Conservation (phyloP, 2,329 filamentous ascomycete genomes). For the Stemphylium lycopersici region DNA sequence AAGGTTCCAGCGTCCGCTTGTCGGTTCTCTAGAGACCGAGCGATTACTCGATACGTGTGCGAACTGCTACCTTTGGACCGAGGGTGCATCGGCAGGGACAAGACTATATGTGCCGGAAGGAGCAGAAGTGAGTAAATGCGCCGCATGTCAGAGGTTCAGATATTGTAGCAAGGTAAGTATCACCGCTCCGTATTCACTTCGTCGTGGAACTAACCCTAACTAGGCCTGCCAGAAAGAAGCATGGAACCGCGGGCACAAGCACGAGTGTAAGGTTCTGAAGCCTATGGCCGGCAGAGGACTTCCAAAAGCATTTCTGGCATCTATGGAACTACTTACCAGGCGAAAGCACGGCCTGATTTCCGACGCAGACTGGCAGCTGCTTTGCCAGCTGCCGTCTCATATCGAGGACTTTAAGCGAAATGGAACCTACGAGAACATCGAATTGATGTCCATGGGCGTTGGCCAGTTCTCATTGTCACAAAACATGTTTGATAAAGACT, state of each 20-base stretch:
- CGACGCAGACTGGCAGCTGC: slow-evolving; percentile 51
- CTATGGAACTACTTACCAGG: slow-evolving; percentile 60
- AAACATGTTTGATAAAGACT: slow-evolving; percentile 48
- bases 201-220: slow-evolving; percentile 5
- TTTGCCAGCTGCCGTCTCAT: slow-evolving; percentile 57
- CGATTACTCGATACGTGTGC: slow-evolving; percentile 63
- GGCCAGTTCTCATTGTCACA: slow-evolving; percentile 59
- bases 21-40: slow-evolving; percentile 60
- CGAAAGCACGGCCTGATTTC: slow-evolving; percentile 47
- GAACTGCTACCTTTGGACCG: slow-evolving; percentile 59
- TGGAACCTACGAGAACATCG: slow-evolving; percentile 54
- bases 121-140: slow-evolving; percentile 59
- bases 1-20: slow-evolving; percentile 57
- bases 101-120: slow-evolving; percentile 42
- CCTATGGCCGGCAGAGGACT: slow-evolving; percentile 52
- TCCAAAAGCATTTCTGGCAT: slow-evolving; percentile 62
- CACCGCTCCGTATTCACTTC: background rate
- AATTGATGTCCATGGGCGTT: slow-evolving; percentile 61
- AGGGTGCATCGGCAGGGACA: slow-evolving; percentile 38
- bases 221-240: slow-evolving; percentile 64
- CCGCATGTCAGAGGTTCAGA: slow-evolving; percentile 62
- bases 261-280: slow-evolving; percentile 63
- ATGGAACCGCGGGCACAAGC: slow-evolving; percentile 65
- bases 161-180: slow-evolving; percentile 65
- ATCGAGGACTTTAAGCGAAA: slow-evolving; percentile 54